phyloP scores from a whole-genome alignment of 306 rosid species.

The Prunus salicina region DNA sequence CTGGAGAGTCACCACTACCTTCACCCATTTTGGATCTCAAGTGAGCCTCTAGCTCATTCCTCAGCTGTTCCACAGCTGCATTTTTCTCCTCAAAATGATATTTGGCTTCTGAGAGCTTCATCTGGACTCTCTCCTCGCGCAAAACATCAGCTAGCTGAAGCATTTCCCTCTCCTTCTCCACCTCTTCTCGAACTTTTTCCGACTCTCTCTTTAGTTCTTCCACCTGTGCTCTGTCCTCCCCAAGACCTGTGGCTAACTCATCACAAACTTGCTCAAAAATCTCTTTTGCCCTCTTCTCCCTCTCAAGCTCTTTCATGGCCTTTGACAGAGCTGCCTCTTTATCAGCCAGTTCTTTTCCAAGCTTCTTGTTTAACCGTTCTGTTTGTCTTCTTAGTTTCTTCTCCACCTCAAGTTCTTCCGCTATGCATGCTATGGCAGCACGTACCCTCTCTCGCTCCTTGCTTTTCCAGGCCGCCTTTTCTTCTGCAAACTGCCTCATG shows the following conservation, averaged over 20 bases:
- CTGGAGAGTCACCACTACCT: constrained; percentile 39
- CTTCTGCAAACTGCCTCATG: constrained; percentile 61
- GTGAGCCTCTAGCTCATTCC: constrained; percentile 58
- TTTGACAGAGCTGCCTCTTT: constrained; percentile 51
- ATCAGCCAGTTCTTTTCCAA: constrained; percentile 69
- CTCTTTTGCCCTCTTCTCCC: constrained; percentile 86
- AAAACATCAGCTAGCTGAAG: constrained; percentile 83
- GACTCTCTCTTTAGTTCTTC: constrained; percentile 86
- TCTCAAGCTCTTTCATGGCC: constrained; percentile 58
- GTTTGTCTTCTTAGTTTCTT: constrained; percentile 77
- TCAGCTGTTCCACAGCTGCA: constrained; percentile 64
- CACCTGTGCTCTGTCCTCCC: constrained; percentile 75
- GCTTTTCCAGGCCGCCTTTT: constrained; percentile 71
- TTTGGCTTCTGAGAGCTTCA: constrained; percentile 95
- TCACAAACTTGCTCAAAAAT: constrained; percentile 79
- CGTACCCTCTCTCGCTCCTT: constrained; percentile 65
- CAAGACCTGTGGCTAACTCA: constrained; percentile 73
- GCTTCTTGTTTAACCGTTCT: constrained; percentile 72
- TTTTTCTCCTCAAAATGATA: constrained; percentile 90
- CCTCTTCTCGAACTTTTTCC: constrained; percentile 64
- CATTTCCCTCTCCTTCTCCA: constrained; percentile 92
- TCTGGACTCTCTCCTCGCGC: constrained; percentile 92
- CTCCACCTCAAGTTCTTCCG: constrained; percentile 77
- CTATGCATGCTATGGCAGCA: constrained; percentile 42
- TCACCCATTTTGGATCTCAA: constrained; percentile 38